phyloP scores from a whole-genome alignment of 371 early-diverging fungal genomes.

The Lichtheimia ornata region DNA sequence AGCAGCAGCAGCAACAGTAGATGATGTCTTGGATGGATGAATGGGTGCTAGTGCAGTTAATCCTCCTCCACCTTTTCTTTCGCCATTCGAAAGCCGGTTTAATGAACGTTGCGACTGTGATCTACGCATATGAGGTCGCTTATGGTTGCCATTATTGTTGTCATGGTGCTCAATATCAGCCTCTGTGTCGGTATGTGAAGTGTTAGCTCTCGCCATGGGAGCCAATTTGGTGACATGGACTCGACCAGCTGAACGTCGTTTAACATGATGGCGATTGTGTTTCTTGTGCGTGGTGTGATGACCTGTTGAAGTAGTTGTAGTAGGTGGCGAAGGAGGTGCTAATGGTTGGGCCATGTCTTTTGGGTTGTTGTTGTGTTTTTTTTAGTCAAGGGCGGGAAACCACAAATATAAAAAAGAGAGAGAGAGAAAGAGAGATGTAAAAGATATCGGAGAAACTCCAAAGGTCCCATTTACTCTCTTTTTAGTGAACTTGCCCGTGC shows the following conservation, averaged over 20 bases:
- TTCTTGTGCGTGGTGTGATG: constrained; percentile 25
- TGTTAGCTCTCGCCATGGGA: constrained; percentile 38
- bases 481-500: too few species aligned
- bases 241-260: constrained; percentile 46
- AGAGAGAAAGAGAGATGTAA: too few species aligned
- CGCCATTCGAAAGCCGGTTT: constrained; percentile 20
- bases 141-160: constrained; percentile 5
- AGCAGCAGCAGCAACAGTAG: neutral
- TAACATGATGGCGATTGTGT: constrained; percentile 46
- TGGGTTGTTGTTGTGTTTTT: neutral
- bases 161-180: constrained; percentile 15
- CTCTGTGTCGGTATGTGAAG: constrained; percentile 34
- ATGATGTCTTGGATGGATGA: constrained; percentile 9
- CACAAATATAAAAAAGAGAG: too few species aligned
- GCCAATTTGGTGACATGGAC: constrained; percentile 53
- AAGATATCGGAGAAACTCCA: too few species aligned
- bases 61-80: constrained; percentile 20
- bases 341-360: constrained; percentile 11
- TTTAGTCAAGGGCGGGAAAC: neutral
- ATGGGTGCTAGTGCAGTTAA: constrained; percentile 14
- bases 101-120: constrained; percentile 40
- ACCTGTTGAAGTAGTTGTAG: constrained; percentile 5
- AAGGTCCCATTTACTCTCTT: too few species aligned
- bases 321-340: constrained; percentile 13
- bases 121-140: constrained; percentile 36